These are phyloP conservation scores for Ogataea philodendri DNA, from an alignment of 805 yeast genomes.

Conservation along the genomic window DNA sequence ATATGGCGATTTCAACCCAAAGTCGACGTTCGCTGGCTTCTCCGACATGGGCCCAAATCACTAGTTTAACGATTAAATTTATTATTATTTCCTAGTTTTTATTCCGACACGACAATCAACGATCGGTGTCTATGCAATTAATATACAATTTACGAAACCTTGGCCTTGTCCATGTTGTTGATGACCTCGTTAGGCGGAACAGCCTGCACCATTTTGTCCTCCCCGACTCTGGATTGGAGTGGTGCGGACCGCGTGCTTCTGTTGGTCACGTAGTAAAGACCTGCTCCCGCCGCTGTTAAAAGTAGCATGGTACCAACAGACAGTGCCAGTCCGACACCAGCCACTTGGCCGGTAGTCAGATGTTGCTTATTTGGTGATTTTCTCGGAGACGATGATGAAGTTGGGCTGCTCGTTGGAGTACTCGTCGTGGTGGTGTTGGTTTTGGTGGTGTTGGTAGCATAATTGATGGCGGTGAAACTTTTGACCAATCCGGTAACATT, in stretches of 20 bases:
- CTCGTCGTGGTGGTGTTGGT: constrained; percentile 7
- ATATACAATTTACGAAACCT: constrained; percentile 8
- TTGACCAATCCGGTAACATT: constrained; percentile 33
- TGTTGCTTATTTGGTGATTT: constrained; percentile 10
- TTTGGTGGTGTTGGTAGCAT: constrained; percentile 11
- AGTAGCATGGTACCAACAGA: constrained; percentile 52
- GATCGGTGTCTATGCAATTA: constrained; percentile 5
- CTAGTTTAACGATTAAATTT: not conserved
- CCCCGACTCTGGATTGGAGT: constrained; percentile 55
- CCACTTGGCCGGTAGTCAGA: constrained; percentile 60
- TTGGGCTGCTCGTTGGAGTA: constrained; percentile 4
- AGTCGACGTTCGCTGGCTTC: constrained; percentile 12
- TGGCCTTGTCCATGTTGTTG: constrained; percentile 24
- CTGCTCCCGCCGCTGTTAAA: constrained; percentile 40
- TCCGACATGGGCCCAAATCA: constrained; percentile 9
- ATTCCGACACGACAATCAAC: constrained; percentile 11
- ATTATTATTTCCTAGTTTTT: constrained; percentile 1
- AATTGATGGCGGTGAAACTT: constrained; percentile 15
- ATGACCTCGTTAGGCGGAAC: constrained; percentile 58
- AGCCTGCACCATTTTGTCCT: constrained; percentile 56
- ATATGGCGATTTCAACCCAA: constrained; percentile 22
- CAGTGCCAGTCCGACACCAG: constrained; percentile 64
- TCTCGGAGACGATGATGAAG: not conserved
- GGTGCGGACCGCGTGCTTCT: constrained; percentile 42
- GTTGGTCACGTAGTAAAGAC: constrained; percentile 36